Base-by-base conservation (phyloP, 768 basidiomycete genomes). In the Amanita polypyramis region DNA sequence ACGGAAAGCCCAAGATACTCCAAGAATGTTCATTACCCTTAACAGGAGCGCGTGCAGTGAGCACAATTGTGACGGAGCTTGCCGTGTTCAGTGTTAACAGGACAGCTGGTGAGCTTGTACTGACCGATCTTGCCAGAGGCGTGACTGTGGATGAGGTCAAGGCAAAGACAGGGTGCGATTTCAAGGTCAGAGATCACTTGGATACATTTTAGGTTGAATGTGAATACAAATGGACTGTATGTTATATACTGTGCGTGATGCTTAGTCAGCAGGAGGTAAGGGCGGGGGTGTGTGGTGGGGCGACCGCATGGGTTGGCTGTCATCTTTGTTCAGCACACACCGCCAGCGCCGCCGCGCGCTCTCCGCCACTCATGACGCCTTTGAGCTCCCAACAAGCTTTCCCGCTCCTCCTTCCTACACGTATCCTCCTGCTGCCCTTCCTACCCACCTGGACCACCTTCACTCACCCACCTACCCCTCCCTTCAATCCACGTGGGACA, bases 61-160 rank as follows among this genome's bases (percentile, higher is more conserved):
- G 88, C 68, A 81, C 81, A 51, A 93, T 97, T 59, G 81, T 97
- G 66, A 96, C 94, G 1, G 94, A 97, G 58, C 76, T 96, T 17
- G 85, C 80, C 14, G 91, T 92, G 25, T 97, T 97, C 64, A 74
- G 86, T 40, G 88, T 96, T 32, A 85, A 97, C 65, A 74, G 92
- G 38, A 66, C 66, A 43, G 76, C 72, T 36, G 88, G 91, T 12
- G 72, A 70, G 55, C 69, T 97, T 64, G 77, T 75, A 45, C 67
- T 97, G 59, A 79, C 72, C 38, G 94, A 96, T 62, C 56, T 93
- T 38, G 89, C 88, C n/a, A 78, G 84, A 53, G 93, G 92, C 2
- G 80, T 84, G 21, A 80, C 80, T 0, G 59, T 95, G 44, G 89
- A 91, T 21, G 89, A 94, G 58, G 80, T 96, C 35, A 78, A 70